phyloP scores from a whole-genome alignment of 2,329 filamentous ascomycete species.

The Kalmusia sp. region DNA sequence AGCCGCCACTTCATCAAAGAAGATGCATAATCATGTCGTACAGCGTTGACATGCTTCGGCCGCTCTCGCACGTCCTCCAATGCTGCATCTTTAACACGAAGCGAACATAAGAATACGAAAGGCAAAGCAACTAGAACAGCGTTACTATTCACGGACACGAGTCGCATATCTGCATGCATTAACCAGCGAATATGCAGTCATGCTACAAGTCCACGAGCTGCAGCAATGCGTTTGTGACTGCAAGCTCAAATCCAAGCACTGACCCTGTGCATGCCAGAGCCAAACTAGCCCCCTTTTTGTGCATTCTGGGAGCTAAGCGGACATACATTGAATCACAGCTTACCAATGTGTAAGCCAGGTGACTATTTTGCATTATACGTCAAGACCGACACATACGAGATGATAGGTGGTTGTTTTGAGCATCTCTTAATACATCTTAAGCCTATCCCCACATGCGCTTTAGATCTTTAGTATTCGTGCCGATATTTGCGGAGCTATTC shows the following conservation, averaged over 20 bases:
- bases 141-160: constrained; percentile 6
- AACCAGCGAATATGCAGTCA: background rate
- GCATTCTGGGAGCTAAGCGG: background rate
- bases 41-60: background rate
- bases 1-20: background rate
- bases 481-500: no score
- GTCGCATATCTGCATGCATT: background rate
- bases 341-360: no score
- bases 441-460: no score
- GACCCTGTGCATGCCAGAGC: background rate
- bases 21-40: background rate
- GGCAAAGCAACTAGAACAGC: background rate
- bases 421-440: no score
- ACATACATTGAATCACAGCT: no score
- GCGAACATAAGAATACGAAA: background rate
- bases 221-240: background rate
- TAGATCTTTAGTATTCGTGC: no score
- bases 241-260: background rate
- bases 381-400: background rate
- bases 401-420: no score
- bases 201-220: background rate
- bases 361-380: background rate
- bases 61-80: background rate
- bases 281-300: background rate
- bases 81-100: background rate